Evolutionary conservation across 192 early-diverging fungal genomes (phyloP).

Genomic region (Coemansia sp.): DNA sequence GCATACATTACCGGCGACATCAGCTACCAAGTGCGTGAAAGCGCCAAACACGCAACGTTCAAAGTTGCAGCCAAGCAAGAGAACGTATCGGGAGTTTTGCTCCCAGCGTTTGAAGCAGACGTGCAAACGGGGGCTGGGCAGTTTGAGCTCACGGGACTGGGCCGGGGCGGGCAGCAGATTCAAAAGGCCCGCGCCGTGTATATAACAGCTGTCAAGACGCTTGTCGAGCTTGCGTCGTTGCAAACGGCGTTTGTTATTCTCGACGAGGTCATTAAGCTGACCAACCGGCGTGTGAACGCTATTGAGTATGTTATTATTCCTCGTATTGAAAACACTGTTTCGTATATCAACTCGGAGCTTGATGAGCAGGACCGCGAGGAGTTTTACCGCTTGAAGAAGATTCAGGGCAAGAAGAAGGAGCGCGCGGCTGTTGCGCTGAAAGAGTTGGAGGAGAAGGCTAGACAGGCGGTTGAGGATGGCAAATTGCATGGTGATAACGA

Average conservation of each 20-base stretch:
- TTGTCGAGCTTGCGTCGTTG: slow-evolving; percentile 96
- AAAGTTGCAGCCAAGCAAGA: slow-evolving; percentile 90
- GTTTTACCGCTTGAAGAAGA: slow-evolving; percentile 97
- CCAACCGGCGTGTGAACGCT: slow-evolving; percentile 98
- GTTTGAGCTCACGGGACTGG: slow-evolving; percentile 98
- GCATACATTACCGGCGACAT: slow-evolving; percentile 97
- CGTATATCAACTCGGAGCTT: slow-evolving; percentile 92
- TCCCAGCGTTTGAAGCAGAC: slow-evolving; percentile 84
- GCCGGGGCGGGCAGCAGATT: slow-evolving; percentile 96
- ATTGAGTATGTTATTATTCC: slow-evolving; percentile 99
- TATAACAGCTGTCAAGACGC: slow-evolving; percentile 88
- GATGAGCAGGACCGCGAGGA: slow-evolving; percentile 99
- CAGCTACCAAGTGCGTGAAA: slow-evolving; percentile 95
- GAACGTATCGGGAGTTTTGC: slow-evolving; percentile 96
- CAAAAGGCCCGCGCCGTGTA: slow-evolving; percentile 94
- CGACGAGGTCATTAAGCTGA: slow-evolving; percentile 99
- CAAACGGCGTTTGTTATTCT: slow-evolving; percentile 99
- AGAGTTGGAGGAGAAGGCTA: slow-evolving; percentile 27
- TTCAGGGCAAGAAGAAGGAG: slow-evolving; percentile 98
- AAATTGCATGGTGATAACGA: slow-evolving; percentile 11
- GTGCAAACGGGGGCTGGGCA: slow-evolving; percentile 82
- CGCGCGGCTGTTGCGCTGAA: slow-evolving; percentile 57
- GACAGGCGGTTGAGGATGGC: slow-evolving; percentile 7
- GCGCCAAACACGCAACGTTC: slow-evolving; percentile 86
- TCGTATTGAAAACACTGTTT: slow-evolving; percentile 96